Conservation (phyloP, 2,329 filamentous ascomycete genomes). For the Acrocalymma vagum region DNA sequence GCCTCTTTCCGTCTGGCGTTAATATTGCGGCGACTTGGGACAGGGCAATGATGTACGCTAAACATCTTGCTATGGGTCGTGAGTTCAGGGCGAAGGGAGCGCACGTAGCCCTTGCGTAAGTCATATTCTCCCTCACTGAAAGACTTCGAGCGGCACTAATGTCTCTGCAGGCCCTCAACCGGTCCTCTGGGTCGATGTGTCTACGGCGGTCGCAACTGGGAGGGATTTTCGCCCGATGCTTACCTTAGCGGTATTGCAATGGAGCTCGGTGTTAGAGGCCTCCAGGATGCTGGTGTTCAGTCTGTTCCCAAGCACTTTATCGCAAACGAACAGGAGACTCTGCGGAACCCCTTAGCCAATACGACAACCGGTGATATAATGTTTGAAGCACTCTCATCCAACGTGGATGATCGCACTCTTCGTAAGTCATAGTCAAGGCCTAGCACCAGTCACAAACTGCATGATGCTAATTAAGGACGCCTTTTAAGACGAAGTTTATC, state of each 20-base stretch:
- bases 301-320: constrained; percentile 70
- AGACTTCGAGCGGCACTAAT: too few species aligned
- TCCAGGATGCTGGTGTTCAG: constrained; percentile 59
- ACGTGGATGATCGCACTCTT: constrained; percentile 70
- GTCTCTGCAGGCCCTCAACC: constrained; percentile 83
- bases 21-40: constrained; percentile 51
- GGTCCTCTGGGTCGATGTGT: constrained; percentile 50
- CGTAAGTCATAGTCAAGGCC: too few species aligned
- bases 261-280: constrained; percentile 41
- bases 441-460: constrained; percentile 68
- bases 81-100: constrained; percentile 34
- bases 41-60: constrained; percentile 34
- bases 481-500: constrained; percentile 71
- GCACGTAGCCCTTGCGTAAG: constrained; percentile 57
- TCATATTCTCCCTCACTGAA: too few species aligned
- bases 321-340: constrained; percentile 72
- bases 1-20: constrained; percentile 42
- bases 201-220: constrained; percentile 49
- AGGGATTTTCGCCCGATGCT: constrained; percentile 50
- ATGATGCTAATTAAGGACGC: too few species aligned
- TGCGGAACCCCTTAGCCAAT: constrained; percentile 71
- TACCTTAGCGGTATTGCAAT: constrained; percentile 49
- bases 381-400: constrained; percentile 65
- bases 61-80: constrained; percentile 38
- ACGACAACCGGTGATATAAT: constrained; percentile 55